These are phyloP conservation scores for Trifolium subterraneum DNA, from an alignment of 306 rosid genomes.

Conservation along the genomic window DNA sequence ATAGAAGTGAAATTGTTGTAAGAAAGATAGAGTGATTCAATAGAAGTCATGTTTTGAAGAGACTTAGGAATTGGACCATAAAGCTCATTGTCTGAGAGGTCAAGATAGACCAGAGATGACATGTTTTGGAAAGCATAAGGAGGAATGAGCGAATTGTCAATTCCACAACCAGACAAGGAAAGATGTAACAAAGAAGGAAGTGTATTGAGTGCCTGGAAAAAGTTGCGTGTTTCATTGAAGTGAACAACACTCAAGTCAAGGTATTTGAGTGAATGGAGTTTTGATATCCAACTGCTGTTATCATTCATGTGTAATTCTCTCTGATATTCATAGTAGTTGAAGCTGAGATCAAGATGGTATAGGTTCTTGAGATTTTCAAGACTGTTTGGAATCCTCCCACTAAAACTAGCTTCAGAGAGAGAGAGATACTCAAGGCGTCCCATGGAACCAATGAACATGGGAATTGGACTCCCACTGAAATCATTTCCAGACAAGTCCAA, in stretches of 20 bases:
- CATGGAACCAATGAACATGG: conserved; percentile 17
- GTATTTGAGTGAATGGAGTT: conserved; percentile 18
- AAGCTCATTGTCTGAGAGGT: background rate
- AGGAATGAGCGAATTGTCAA: background rate
- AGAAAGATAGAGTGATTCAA: background rate
- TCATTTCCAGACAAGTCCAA: conserved; percentile 30
- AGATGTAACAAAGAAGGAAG: conserved; percentile 30
- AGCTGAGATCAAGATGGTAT: background rate
- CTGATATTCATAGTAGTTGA: fast-evolving
- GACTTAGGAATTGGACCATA: background rate
- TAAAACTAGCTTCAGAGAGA: background rate
- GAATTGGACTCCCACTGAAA: conserved; percentile 1
- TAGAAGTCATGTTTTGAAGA: background rate
- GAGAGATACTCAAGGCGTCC: background rate
- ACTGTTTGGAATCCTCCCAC: conserved; percentile 17
- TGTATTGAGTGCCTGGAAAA: conserved; percentile 26
- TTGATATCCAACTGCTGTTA: conserved; percentile 31
- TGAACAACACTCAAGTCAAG: conserved; percentile 8
- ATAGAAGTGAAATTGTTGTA: background rate
- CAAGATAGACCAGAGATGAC: background rate
- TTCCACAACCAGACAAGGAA: background rate
- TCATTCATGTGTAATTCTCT: background rate
- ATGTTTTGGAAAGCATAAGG: conserved; percentile 16
- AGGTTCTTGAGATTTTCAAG: conserved; percentile 28
- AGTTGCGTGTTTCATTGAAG: background rate